phyloP scores from a whole-genome alignment of 345 rosid species.

The Euclidium syriacum region DNA sequence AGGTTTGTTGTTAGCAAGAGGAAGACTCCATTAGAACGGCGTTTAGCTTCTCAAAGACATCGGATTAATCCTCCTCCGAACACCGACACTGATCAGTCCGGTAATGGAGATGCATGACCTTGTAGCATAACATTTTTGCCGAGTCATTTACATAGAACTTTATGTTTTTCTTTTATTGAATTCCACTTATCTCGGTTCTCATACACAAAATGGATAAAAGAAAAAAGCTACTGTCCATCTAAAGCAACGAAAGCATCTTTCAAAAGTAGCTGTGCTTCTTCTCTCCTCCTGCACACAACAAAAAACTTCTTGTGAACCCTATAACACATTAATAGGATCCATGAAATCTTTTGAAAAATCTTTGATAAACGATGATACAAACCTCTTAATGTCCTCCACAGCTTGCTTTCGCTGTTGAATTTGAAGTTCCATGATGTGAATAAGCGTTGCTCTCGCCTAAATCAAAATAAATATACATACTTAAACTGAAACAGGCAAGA shows the following conservation, averaged over 20 bases:
- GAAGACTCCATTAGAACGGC: conserved; percentile 83
- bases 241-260: conserved; percentile 52
- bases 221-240: conserved; percentile 29
- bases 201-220: background rate
- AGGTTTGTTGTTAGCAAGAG: conserved; percentile 96
- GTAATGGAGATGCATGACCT: conserved; percentile 18
- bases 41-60: conserved; percentile 80
- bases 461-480: too few species aligned
- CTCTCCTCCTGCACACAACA: conserved; percentile 42
- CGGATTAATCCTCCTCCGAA: conserved; percentile 57
- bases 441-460: conserved; percentile 94
- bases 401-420: conserved; percentile 83
- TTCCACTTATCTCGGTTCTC: background rate
- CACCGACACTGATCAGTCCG: conserved; percentile 40
- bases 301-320: background rate
- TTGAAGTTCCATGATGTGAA: conserved; percentile 87
- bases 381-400: conserved; percentile 90
- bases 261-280: conserved; percentile 51
- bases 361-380: background rate
- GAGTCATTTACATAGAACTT: background rate
- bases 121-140: conserved; percentile 11
- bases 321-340: background rate
- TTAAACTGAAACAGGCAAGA: background rate
- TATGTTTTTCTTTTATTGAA: background rate
- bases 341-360: background rate